Percentiles rank a stretch among this genome's conserved stretches.
Conservation (phyloP, 2,329 filamentous ascomycete species). For the Bipolaris victoriae region DNA sequence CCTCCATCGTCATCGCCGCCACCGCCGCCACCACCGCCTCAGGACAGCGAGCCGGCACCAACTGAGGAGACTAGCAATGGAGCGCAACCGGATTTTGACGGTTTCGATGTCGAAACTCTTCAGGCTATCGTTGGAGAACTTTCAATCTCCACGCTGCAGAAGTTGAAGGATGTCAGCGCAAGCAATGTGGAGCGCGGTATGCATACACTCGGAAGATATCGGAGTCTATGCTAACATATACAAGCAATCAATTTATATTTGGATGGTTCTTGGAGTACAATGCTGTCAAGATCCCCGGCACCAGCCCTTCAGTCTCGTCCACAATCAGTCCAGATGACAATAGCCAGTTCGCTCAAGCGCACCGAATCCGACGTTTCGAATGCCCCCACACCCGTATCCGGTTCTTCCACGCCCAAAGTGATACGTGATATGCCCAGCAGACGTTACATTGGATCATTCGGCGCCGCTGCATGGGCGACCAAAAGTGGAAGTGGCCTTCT, state of each 20-base stretch:
- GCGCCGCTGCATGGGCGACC: constrained; percentile 90
- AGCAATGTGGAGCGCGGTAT: constrained; percentile 61
- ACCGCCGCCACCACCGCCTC: constrained; percentile 29
- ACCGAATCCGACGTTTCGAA: constrained; percentile 35
- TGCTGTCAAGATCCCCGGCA: constrained; percentile 19
- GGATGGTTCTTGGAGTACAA: constrained; percentile 66
- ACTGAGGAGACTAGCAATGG: constrained; percentile 15
- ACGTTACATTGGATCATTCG: constrained; percentile 90
- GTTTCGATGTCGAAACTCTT: constrained; percentile 63
- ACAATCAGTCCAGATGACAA: constrained; percentile 29
- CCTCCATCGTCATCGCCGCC: constrained; percentile 31
- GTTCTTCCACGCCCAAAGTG: constrained; percentile 24
- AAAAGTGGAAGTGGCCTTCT: constrained; percentile 77
- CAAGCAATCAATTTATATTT: constrained; percentile 68
- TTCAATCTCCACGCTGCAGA: constrained; percentile 52
- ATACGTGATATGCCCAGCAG: constrained; percentile 58
- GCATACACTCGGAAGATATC: background rate
- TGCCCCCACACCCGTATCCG: constrained; percentile 31
- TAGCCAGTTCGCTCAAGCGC: constrained; percentile 32
- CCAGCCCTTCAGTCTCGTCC: constrained; percentile 27
- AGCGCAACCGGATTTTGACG: constrained; percentile 29
- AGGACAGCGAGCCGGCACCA: background rate
- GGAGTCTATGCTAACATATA: constrained; percentile 16
- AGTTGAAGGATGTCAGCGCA: constrained; percentile 58
- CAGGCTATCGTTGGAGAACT: constrained; percentile 64